Evolutionary conservation across 352 stramenopile genomes (phyloP).

Genomic region (Phytophthora idaei): DNA sequence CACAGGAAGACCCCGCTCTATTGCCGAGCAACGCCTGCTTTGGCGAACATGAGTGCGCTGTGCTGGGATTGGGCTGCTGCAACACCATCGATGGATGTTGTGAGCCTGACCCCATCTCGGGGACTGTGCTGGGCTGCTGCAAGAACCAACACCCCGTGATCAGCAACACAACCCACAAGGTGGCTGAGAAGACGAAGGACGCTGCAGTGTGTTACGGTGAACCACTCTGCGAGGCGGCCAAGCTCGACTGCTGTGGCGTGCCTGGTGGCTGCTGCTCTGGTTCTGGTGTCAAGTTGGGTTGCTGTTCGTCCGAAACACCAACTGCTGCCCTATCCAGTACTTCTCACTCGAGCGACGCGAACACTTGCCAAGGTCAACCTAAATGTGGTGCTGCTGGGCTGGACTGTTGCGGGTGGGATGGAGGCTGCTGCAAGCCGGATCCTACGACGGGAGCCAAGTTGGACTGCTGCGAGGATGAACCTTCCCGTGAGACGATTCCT

Average conservation of each 20-base stretch:
- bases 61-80: slow-evolving; percentile 66
- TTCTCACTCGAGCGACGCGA: slow-evolving; percentile 14
- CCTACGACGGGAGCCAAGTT: slow-evolving; percentile 34
- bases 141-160: slow-evolving; percentile 54
- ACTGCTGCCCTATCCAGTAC: neutral
- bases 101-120: slow-evolving; percentile 51
- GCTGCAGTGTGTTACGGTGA: slow-evolving; percentile 44
- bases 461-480: slow-evolving; percentile 45
- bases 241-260: slow-evolving; percentile 51
- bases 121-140: slow-evolving; percentile 64
- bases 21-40: slow-evolving; percentile 69
- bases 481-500: slow-evolving; percentile 16
- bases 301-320: slow-evolving; percentile 35
- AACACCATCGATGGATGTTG: slow-evolving; percentile 78
- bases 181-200: slow-evolving; percentile 21
- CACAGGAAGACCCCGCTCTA: slow-evolving; percentile 41
- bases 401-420: slow-evolving; percentile 49
- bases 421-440: slow-evolving; percentile 52
- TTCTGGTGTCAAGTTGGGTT: slow-evolving; percentile 45
- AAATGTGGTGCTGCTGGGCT: slow-evolving; percentile 47
- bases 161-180: slow-evolving; percentile 40
- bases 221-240: slow-evolving; percentile 43
- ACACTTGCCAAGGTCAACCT: slow-evolving; percentile 47
- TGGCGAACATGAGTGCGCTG: slow-evolving; percentile 63
- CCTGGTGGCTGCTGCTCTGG: slow-evolving; percentile 53